These are phyloP conservation scores for Candida verbasci DNA, from an alignment of 805 yeast species.

Conservation along the genomic window DNA sequence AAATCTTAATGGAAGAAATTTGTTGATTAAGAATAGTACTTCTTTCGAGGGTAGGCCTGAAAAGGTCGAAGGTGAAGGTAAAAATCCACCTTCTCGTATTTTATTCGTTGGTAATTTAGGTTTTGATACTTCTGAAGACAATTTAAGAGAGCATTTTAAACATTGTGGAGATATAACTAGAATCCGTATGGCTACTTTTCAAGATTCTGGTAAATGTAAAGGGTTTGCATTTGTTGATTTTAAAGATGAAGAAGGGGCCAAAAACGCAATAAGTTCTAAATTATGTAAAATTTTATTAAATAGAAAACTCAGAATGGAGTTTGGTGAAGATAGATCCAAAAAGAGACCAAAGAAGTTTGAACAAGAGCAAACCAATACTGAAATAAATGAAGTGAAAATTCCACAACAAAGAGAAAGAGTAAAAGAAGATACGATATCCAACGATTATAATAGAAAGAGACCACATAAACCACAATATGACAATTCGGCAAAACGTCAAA, in stretches of 20 bases:
- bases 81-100: constrained; percentile 85
- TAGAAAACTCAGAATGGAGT: constrained; percentile 80
- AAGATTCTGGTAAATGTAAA: constrained; percentile 93
- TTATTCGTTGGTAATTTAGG: constrained; percentile 91
- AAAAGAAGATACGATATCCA: constrained; percentile 5
- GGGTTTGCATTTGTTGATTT: constrained; percentile 94
- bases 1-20: constrained; percentile 75
- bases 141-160: constrained; percentile 75
- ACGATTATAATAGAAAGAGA: constrained; percentile 6
- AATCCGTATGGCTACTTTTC: constrained; percentile 96
- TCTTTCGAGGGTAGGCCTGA: constrained; percentile 86
- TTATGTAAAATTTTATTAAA: constrained; percentile 62
- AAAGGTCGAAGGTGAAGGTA: constrained; percentile 38
- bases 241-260: constrained; percentile 73
- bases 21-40: constrained; percentile 75
- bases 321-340: constrained; percentile 91
- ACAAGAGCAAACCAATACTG: constrained; percentile 4
- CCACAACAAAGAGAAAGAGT: constrained; percentile 12
- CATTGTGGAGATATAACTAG: constrained; percentile 84
- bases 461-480: constrained; percentile 13
- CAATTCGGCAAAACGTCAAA: constrained; percentile 44
- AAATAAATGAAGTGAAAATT: constrained; percentile 3
- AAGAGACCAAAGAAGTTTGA: constrained; percentile 45
- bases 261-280: constrained; percentile 74
- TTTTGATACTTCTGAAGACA: constrained; percentile 82